Evolutionary conservation across 306 rosid species (phyloP).

Genomic region (Quercus berberidifolia): DNA sequence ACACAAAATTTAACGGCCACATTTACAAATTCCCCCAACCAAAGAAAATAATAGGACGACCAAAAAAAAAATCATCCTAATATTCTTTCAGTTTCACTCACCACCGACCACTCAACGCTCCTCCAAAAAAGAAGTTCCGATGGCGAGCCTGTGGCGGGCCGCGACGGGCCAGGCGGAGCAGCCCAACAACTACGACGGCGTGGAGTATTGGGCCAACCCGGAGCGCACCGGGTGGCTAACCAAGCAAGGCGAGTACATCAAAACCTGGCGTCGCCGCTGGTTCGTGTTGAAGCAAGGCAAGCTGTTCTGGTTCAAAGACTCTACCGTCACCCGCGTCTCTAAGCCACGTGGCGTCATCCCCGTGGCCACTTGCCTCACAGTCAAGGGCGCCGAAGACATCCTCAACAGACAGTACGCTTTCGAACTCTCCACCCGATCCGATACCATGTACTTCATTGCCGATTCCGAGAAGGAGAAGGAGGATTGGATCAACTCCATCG

Average conservation of each 20-base stretch:
- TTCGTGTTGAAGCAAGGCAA: conserved; percentile 60
- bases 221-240: conserved; percentile 57
- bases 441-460: conserved; percentile 42
- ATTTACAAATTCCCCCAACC: background rate
- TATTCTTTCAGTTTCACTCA: background rate
- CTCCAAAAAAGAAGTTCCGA: background rate
- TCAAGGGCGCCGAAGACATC: conserved; percentile 35
- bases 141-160: conserved; percentile 57
- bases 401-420: conserved; percentile 32
- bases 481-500: conserved; percentile 49
- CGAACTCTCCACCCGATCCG: conserved; percentile 33
- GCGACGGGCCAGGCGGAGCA: conserved; percentile 56
- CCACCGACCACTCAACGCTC: background rate
- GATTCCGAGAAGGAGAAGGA: conserved; percentile 40
- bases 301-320: conserved; percentile 59
- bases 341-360: conserved; percentile 20
- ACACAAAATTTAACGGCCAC: background rate
- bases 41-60: background rate
- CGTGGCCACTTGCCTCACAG: conserved; percentile 30
- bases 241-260: conserved; percentile 61
- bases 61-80: background rate
- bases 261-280: conserved; percentile 68
- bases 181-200: conserved; percentile 45
- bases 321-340: conserved; percentile 15
- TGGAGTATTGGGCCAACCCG: conserved; percentile 50